A percentile compares a stretch with the other conserved stretches of the same genome.
These are phyloP conservation scores for Vinca major DNA, from an alignment of 305 asterid species.

Conservation along the genomic window DNA sequence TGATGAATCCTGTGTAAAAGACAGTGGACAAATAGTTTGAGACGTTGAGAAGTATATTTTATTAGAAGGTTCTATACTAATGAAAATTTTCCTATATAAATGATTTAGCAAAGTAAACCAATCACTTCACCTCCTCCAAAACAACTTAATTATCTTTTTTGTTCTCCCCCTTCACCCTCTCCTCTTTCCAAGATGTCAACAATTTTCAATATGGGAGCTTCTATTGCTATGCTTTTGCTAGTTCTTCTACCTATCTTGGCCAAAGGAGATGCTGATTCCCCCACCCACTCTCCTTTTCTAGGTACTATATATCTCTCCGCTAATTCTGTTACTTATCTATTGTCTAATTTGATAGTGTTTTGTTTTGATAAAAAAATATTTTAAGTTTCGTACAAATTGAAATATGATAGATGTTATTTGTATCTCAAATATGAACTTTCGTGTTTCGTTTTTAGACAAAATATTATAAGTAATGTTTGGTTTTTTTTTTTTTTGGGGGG, in stretches of 20 bases:
- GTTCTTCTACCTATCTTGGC: conserved; percentile 29
- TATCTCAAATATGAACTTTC: too few species aligned
- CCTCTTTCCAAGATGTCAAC: conserved; percentile 21
- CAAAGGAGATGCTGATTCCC: conserved; percentile 25
- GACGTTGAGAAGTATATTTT: background rate
- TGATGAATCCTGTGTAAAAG: too few species aligned
- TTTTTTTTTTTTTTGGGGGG: background rate
- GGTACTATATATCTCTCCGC: conserved; percentile 19
- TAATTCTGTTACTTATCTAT: too few species aligned
- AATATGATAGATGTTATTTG: too few species aligned
- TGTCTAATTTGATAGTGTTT: too few species aligned
- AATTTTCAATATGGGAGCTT: conserved; percentile 16
- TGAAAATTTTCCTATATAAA: background rate
- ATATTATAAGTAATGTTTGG: background rate
- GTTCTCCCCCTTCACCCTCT: background rate
- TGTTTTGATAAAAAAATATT: too few species aligned
- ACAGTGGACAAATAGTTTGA: background rate
- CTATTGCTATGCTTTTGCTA: conserved; percentile 19
- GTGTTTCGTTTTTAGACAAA: too few species aligned
- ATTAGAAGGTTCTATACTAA: background rate
- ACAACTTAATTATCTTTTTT: too few species aligned
- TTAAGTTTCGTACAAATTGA: too few species aligned
- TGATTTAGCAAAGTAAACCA: background rate
- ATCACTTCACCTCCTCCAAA: too few species aligned
- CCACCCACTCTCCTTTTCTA: conserved; percentile 29